Evolutionary conservation across 331 rosid species (phyloP), one percentile per base, ranked within the genome.

Genomic region (Pyracantha coccinea): DNA sequence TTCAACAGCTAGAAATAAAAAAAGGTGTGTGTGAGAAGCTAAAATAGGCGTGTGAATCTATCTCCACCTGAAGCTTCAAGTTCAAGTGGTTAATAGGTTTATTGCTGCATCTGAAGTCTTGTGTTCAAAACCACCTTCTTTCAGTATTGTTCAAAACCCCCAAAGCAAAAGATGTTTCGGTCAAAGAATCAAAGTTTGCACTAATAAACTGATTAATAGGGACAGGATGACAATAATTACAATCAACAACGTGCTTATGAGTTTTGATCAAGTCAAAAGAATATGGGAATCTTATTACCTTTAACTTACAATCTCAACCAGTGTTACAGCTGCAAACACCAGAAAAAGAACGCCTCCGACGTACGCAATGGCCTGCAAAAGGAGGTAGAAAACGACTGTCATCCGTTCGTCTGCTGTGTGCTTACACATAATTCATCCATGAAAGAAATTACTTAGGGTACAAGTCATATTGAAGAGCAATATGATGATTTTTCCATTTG

Each of bases 271-370:
- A 24, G 12, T 25, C 27, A 3, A 61, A 66, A 68, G 21, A 78
- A 60, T 33, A 33, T 54, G 79, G 82, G 33, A 4, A 29, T 8
- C 72, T 24, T 52, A 47, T 12, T 8, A 10, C n/a, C 14, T 55
- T 61, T 85, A 95, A 59, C 78, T 85, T 66, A 92, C 85, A 69
- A 92, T 90, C 83, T 90, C 97, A 75, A 81, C 33, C 81, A 88
- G 71, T 65, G 96, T 95, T 65, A 89, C 83, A 4, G 89, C 96
- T 21, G 98, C 98, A 68, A 95, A 89, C 80, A 92, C 92, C 21
- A 92, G 98, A 85, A 92, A 90, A 73, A 95, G 99, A 86, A 86
- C 87, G 27, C 99, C 99, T 75, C 99, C 99, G 0, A 82, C 61
- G 77, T 90, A 95, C 71, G 97, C 91, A 73, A 92, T 89, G 59